Evolutionary conservation across 139 green algal species (phyloP).

Genomic region (Chlamydomonas eustigma): DNA sequence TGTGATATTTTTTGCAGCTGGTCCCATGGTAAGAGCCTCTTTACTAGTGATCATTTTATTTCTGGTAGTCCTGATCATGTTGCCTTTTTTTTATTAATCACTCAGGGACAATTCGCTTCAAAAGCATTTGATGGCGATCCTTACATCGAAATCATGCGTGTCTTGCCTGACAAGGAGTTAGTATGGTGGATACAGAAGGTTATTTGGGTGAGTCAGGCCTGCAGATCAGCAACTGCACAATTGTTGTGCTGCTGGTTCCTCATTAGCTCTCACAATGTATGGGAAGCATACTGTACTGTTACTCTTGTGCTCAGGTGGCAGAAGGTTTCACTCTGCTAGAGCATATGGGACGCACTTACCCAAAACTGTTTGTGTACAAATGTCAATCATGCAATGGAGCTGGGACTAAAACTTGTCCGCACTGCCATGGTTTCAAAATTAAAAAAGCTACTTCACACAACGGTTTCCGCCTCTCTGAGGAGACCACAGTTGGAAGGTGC

Average conservation of each 20-base stretch:
- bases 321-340: constrained; percentile 54
- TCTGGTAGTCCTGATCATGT: too few relatives aligned
- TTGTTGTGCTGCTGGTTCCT: too few relatives aligned
- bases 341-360: constrained; percentile 48
- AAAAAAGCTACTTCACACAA: constrained; percentile 15
- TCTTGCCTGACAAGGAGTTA: constrained; percentile 53
- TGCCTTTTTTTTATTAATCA: too few relatives aligned
- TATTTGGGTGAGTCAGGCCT: constrained; percentile 65
- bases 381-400: constrained; percentile 46
- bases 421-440: constrained; percentile 46
- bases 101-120: constrained; percentile 48
- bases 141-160: constrained; percentile 62
- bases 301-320: constrained; percentile 31
- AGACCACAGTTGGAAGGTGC: constrained; percentile 21
- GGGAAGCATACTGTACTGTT: too few relatives aligned
- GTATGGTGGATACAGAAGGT: constrained; percentile 62
- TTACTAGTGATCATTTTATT: too few relatives aligned
- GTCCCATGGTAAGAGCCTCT: too few relatives aligned
- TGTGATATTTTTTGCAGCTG: too few relatives aligned
- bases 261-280: too few relatives aligned
- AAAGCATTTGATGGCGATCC: constrained; percentile 57
- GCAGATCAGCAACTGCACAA: too few relatives aligned
- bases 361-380: constrained; percentile 43
- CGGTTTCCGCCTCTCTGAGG: constrained; percentile 19
- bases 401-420: constrained; percentile 40